Percentiles rank a stretch among this genome's conserved stretches.
Evolutionary conservation across 805 yeast species (phyloP).

Genomic region (Myxozyma nipponensis): DNA sequence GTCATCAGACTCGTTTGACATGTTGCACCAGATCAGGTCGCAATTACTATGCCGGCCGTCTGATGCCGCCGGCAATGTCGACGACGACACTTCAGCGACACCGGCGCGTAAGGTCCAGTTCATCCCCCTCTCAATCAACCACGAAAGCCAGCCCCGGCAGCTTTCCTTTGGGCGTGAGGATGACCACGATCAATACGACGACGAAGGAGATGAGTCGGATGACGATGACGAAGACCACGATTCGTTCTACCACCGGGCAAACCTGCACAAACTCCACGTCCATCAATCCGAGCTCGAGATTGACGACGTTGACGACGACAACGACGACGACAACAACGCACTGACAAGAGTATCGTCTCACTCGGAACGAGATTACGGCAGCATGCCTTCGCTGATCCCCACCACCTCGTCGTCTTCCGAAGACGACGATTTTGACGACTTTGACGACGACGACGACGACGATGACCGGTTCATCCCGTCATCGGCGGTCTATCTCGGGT

Average conservation of each 20-base stretch:
- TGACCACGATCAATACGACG: too few relatives aligned
- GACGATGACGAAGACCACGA: constrained; percentile 2
- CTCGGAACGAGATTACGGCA: background rate
- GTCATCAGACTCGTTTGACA: background rate
- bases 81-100: background rate
- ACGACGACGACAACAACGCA: constrained; percentile 6
- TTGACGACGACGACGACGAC: too few relatives aligned
- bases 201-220: background rate
- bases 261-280: constrained; percentile 4
- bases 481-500: too few relatives aligned
- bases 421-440: background rate
- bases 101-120: too few relatives aligned
- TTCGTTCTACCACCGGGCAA: constrained; percentile 7
- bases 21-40: background rate
- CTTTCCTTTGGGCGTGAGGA: background rate
- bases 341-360: constrained; percentile 14
- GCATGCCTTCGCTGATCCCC: constrained; percentile 12
- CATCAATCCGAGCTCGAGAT: constrained; percentile 1
- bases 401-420: constrained; percentile 5
- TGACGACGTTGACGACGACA: background rate
- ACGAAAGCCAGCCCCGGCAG: background rate
- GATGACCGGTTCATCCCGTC: too few relatives aligned
- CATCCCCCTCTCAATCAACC: too few relatives aligned
- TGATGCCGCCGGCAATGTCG: background rate
- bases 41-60: background rate